A percentile compares a stretch with the other conserved stretches of the same genome.
Conservation (phyloP, 2,329 filamentous ascomycete genomes). For the Chaetomium sp. region DNA sequence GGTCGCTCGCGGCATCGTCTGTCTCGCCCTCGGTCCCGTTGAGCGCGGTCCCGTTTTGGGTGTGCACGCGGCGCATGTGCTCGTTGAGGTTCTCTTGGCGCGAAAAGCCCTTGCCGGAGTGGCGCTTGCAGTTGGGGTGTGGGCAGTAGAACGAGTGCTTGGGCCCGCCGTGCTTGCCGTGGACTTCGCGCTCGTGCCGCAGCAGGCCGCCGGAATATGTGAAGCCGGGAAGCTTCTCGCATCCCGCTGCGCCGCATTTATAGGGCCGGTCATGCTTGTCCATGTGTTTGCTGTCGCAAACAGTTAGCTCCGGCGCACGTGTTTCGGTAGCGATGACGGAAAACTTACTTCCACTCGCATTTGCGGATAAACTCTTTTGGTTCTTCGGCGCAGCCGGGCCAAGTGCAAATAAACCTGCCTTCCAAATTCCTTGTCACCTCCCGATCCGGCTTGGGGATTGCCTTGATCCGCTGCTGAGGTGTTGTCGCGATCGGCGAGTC, state of each 20-base stretch:
- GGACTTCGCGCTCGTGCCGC: constrained; percentile 90
- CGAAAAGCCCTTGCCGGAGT: constrained; percentile 85
- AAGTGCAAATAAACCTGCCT: constrained; percentile 77
- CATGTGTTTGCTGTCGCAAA: constrained; percentile 84
- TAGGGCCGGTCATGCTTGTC: constrained; percentile 96
- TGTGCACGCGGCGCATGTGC: constrained; percentile 88
- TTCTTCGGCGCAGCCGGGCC: constrained; percentile 67
- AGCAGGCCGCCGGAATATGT: constrained; percentile 91
- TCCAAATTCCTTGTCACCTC: constrained; percentile 63
- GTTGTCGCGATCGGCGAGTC: constrained; percentile 36
- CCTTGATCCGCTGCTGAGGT: constrained; percentile 51
- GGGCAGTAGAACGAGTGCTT: constrained; percentile 88
- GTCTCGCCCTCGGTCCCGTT: constrained; percentile 43
- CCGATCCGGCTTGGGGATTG: constrained; percentile 62
- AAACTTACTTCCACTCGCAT: constrained; percentile 89
- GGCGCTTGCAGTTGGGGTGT: constrained; percentile 83
- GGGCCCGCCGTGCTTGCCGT: constrained; percentile 84
- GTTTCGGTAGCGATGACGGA: background rate
- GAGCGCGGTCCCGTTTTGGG: constrained; percentile 44
- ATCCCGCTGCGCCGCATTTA: constrained; percentile 78
- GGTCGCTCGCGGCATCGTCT: constrained; percentile 53
- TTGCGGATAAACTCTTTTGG: constrained; percentile 72
- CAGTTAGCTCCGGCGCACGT: constrained; percentile 16
- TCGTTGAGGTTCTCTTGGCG: constrained; percentile 93
- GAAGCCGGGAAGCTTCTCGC: constrained; percentile 90